Conservation (phyloP, 2,329 filamentous ascomycete genomes). For the Colletotrichum sp. region DNA sequence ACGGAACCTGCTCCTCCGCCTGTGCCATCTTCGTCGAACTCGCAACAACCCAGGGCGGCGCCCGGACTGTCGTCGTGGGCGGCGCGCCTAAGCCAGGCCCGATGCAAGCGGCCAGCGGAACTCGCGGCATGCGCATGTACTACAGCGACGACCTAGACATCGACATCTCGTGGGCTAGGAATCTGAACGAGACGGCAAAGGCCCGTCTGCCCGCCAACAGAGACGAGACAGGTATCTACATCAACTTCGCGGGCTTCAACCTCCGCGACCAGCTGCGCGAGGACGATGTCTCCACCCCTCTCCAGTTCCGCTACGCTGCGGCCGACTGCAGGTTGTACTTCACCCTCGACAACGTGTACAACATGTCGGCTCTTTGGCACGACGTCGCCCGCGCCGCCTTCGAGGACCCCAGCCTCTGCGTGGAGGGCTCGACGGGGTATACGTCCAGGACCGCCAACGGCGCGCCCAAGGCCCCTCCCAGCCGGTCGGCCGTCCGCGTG, state of each 20-base stretch:
- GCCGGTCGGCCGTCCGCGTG: not conserved
- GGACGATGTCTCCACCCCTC: slow-evolving; percentile 39
- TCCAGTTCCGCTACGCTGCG: slow-evolving; percentile 62
- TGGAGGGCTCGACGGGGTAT: slow-evolving; percentile 8
- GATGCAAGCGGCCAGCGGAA: slow-evolving; percentile 63
- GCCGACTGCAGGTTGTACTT: slow-evolving; percentile 65
- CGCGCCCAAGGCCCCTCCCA: not conserved
- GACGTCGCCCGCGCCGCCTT: slow-evolving; percentile 34
- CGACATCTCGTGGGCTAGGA: not conserved
- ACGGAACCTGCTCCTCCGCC: slow-evolving; percentile 64
- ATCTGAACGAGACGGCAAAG: not conserved
- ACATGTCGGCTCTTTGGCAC: slow-evolving; percentile 57
- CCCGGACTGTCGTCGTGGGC: slow-evolving; percentile 63
- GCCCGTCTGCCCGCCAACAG: not conserved
- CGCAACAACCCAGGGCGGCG: slow-evolving; percentile 55
- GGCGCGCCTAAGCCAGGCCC: slow-evolving; percentile 54
- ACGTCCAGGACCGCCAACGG: not conserved
- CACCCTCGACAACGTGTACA: slow-evolving; percentile 53
- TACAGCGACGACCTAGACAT: slow-evolving; percentile 27
- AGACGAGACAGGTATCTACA: not conserved
- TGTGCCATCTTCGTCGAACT: slow-evolving; percentile 64
- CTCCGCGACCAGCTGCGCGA: slow-evolving; percentile 4
- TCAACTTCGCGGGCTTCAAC: slow-evolving; percentile 5
- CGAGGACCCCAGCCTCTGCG: not conserved
- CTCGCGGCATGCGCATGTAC: slow-evolving; percentile 53